phyloP scores from a whole-genome alignment of 2,329 filamentous ascomycete genomes.

The Pseudogymnoascus sp. region DNA sequence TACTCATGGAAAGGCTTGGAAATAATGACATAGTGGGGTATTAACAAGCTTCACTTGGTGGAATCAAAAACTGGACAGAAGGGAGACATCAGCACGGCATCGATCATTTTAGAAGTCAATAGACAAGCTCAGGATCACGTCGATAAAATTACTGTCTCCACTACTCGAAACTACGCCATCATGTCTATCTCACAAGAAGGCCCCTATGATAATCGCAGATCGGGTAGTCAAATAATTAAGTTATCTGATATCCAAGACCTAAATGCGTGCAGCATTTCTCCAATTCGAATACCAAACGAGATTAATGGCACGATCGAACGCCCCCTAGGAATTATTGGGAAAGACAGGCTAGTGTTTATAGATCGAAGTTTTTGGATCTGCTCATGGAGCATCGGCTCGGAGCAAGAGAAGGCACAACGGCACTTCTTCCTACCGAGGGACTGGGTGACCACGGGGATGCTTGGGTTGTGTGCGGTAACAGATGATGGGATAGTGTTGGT shows the following conservation, averaged over 20 bases:
- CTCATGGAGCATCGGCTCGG: neutral
- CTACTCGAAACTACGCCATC: neutral
- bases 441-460: constrained; percentile 9
- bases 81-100: neutral
- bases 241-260: neutral
- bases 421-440: constrained; percentile 11
- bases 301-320: neutral
- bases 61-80: neutral
- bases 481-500: constrained; percentile 10
- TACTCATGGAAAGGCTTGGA: neutral
- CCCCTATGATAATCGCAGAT: neutral
- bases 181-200: neutral
- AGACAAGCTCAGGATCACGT: neutral
- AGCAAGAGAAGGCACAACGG: neutral
- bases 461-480: constrained; percentile 4
- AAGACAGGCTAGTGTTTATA: constrained; percentile 8
- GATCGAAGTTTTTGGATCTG: constrained; percentile 10
- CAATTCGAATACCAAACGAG: neutral
- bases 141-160: neutral
- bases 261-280: neutral
- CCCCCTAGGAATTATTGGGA: constrained; percentile 8
- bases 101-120: neutral
- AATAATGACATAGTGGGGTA: neutral
- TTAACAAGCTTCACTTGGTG: neutral
- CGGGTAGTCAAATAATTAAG: neutral